These are phyloP conservation scores for Aureobasidium namibiae DNA, from an alignment of 2,329 filamentous ascomycete genomes.

Conservation along the genomic window DNA sequence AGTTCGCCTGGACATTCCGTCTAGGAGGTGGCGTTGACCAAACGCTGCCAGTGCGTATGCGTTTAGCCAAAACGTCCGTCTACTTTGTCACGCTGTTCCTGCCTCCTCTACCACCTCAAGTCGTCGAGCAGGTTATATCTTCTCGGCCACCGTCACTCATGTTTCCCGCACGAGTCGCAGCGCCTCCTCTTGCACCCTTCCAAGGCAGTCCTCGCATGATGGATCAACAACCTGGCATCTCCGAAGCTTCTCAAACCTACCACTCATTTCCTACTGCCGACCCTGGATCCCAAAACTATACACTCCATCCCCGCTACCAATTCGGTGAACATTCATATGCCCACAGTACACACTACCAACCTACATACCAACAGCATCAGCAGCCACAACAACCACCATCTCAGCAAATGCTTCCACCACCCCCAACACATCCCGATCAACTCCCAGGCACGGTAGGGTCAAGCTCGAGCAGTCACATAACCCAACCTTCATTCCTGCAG, in stretches of 20 bases:
- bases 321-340: slow-evolving; percentile 2
- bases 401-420: slow-evolving; percentile 9
- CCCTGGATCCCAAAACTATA: not conserved
- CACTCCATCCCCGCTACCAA: slow-evolving; percentile 6
- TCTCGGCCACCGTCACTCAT: slow-evolving; percentile 7
- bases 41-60: slow-evolving; percentile 26
- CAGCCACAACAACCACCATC: slow-evolving; percentile 8
- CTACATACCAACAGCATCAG: slow-evolving; percentile 11
- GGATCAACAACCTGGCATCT: slow-evolving; percentile 14
- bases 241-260: slow-evolving; percentile 16
- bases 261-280: not conserved
- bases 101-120: slow-evolving; percentile 24
- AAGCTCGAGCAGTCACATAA: slow-evolving; percentile 1
- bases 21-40: slow-evolving; percentile 28
- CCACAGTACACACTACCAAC: not conserved
- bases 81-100: slow-evolving; percentile 39
- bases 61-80: slow-evolving; percentile 35
- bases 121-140: slow-evolving; percentile 7
- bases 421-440: slow-evolving; percentile 8
- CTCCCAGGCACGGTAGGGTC: slow-evolving; percentile 10
- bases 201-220: slow-evolving; percentile 6
- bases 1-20: slow-evolving; percentile 33
- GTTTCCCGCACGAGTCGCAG: not conserved
- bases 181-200: not conserved
- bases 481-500: slow-evolving; percentile 8